Base-by-base conservation (phyloP, 2,329 filamentous ascomycete genomes). In the Fusarium pseudoanthophilum region DNA sequence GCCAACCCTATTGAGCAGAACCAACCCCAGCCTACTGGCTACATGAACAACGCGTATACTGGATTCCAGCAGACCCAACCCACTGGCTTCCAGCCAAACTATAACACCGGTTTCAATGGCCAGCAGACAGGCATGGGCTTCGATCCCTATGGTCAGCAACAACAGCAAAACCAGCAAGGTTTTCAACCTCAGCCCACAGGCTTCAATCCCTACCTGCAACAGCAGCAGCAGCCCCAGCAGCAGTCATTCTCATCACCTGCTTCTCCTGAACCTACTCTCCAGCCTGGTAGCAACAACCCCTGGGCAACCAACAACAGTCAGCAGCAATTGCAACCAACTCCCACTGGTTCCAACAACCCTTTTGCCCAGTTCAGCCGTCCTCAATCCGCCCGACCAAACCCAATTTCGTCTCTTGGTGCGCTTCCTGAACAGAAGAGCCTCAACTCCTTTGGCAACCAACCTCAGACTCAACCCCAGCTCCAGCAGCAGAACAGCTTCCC, bases 321-420 rank as follows among this genome's bases (percentile, higher is more conserved):
- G 67, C 85, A 90, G 55, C 85, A 90, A 57, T 84, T 98, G 72
- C 92, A 93, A 80, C 93, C 95, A 9, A 92, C 94, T 80, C 92
- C 93, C 7, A 99, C 96, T 6, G 96, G 96, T 53, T 98, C 96
- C 21, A 99, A 99, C 86, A 99, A 99, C 80, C 96, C 96, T 5
- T 99, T 99, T 79, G 95, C 96, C 18, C 88, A 92, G n/a, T 90
- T 92, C 78, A 88, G 75, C 84, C 91, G 86, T 79, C 90, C 85
- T 79, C 91, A 85, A 80, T 87, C 81, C 16, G 79, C 81, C 13
- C 79, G 85, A 72, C 89, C 85, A 69, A 87, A 78, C 61, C 77
- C 87, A 49, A 90, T 93, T 67, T 91, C 94, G 18, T 91, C 92
- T 5, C 88, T 98, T 57, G 90, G 90, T 76, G 90, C 92, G 7